phyloP scores from a whole-genome alignment of 257 asterid genomes.

The Solanum tacnaense region DNA sequence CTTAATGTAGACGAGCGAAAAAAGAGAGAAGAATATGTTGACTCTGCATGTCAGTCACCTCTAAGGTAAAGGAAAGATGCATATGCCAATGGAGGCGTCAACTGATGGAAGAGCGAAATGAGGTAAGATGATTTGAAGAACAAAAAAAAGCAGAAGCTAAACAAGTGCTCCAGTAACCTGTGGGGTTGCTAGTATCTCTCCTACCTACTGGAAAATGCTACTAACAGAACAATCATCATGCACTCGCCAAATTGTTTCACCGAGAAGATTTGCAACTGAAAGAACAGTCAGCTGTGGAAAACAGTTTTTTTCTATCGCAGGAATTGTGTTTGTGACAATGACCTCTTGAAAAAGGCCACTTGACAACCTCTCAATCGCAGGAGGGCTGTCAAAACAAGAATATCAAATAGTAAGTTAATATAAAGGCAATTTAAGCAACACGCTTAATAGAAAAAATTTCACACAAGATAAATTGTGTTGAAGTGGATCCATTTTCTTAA shows the following conservation, averaged over 20 bases:
- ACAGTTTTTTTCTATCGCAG: slow-evolving; percentile 60
- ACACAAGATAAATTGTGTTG: background rate
- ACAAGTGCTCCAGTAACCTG: background rate
- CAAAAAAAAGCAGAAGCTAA: background rate
- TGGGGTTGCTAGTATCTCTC: background rate
- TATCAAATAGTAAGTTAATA: background rate
- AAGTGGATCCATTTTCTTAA: background rate
- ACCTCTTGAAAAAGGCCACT: slow-evolving; percentile 95
- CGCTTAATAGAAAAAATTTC: background rate
- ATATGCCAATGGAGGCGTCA: background rate
- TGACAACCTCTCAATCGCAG: slow-evolving; percentile 83
- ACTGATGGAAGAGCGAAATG: background rate
- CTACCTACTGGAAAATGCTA: slow-evolving; percentile 69
- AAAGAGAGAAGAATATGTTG: background rate
- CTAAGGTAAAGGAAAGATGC: background rate
- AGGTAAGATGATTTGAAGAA: background rate
- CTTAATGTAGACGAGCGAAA: background rate
- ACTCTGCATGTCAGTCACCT: background rate
- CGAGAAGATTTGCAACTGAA: slow-evolving; percentile 84
- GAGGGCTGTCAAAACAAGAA: slow-evolving; percentile 51
- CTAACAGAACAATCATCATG: slow-evolving; percentile 94
- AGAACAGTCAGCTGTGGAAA: slow-evolving; percentile 84
- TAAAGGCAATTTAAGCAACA: background rate
- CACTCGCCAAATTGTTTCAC: slow-evolving; percentile 95
- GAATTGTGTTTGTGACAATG: slow-evolving; percentile 77